phyloP scores from a whole-genome alignment of 768 basidiomycete genomes.

The Rhodotorula kratochvilovae region DNA sequence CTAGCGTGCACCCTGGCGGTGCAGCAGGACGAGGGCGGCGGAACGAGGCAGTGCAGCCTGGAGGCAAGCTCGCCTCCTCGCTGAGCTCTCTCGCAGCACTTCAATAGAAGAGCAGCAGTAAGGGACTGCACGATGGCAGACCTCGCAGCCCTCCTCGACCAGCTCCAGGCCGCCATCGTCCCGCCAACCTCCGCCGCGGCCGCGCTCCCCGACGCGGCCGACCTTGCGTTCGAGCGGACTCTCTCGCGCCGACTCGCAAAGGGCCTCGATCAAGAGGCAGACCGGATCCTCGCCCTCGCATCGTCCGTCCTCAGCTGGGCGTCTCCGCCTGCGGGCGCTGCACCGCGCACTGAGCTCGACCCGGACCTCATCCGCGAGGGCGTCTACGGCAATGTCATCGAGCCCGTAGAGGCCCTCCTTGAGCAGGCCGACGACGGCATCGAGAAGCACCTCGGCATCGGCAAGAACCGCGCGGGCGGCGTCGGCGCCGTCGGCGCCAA shows the following conservation, averaged over 20 bases:
- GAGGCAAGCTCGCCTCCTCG: not conserved
- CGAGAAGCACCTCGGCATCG: slow-evolving; percentile 69
- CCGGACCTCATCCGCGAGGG: slow-evolving; percentile 66
- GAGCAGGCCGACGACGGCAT: slow-evolving; percentile 80
- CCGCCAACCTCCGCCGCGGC: slow-evolving; percentile 46
- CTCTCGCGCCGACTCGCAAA: slow-evolving; percentile 67
- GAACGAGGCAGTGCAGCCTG: too few relatives aligned
- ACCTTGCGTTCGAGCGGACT: slow-evolving; percentile 84
- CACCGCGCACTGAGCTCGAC: slow-evolving; percentile 55
- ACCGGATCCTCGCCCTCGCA: slow-evolving; percentile 56
- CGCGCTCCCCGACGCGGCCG: slow-evolving; percentile 54
- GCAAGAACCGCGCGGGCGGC: slow-evolving; percentile 51
- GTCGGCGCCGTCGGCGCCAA: slow-evolving; percentile 20
- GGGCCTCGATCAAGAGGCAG: slow-evolving; percentile 66
- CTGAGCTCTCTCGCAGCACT: not conserved
- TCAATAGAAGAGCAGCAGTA: too few relatives aligned
- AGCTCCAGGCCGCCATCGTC: slow-evolving; percentile 16
- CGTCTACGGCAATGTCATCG: slow-evolving; percentile 72
- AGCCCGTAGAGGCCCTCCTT: slow-evolving; percentile 74
- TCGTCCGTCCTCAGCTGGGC: slow-evolving; percentile 63
- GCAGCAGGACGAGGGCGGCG: not conserved
- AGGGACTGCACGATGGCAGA: not conserved
- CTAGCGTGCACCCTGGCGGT: not conserved
- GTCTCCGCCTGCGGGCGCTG: slow-evolving; percentile 47
- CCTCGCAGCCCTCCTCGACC: slow-evolving; percentile 8